These are phyloP conservation scores for Hypoxylon sp. DNA, from an alignment of 2,329 filamentous ascomycete species.

Conservation along the genomic window DNA sequence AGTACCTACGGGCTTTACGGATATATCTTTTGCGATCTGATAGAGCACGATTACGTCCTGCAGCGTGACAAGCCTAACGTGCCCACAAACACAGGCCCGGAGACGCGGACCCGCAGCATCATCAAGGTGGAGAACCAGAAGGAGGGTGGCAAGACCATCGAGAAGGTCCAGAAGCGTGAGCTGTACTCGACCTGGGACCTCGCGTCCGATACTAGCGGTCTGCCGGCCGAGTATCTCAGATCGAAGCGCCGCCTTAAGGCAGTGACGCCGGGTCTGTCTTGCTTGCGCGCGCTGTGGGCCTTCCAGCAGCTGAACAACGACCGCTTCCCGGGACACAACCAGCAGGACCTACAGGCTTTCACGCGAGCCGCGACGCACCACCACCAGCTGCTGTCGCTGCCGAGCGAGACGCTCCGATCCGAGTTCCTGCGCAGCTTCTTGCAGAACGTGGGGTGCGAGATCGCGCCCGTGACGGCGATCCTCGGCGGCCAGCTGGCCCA, in stretches of 20 bases:
- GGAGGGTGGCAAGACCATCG: slow-evolving; percentile 74
- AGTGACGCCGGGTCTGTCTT: slow-evolving; percentile 85
- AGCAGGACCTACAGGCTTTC: slow-evolving; percentile 76
- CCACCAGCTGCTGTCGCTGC: slow-evolving; percentile 76
- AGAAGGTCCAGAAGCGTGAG: slow-evolving; percentile 91
- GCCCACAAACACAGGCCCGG: slow-evolving; percentile 64
- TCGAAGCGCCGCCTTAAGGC: slow-evolving; percentile 73
- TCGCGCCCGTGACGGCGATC: slow-evolving; percentile 87
- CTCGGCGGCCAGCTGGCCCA: slow-evolving; percentile 91
- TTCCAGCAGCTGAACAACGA: slow-evolving; percentile 69
- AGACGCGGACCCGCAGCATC: slow-evolving; percentile 81
- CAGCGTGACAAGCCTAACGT: slow-evolving; percentile 85
- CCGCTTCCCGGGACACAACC: slow-evolving; percentile 62
- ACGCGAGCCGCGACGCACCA: slow-evolving; percentile 79
- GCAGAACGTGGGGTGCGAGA: slow-evolving; percentile 83
- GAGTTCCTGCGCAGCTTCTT: slow-evolving; percentile 85
- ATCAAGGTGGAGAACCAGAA: slow-evolving; percentile 74
- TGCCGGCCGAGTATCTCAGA: slow-evolving; percentile 73
- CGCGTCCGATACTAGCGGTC: slow-evolving; percentile 77
- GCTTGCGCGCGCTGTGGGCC: slow-evolving; percentile 88
- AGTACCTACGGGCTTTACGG: slow-evolving; percentile 90
- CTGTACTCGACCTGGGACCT: slow-evolving; percentile 87
- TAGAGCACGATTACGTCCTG: slow-evolving; percentile 88
- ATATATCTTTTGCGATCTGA: slow-evolving; percentile 92
- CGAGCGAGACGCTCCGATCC: slow-evolving; percentile 70